Conservation (phyloP, 1,284 basidiomycete species). For the Phlebopus sp. region DNA sequence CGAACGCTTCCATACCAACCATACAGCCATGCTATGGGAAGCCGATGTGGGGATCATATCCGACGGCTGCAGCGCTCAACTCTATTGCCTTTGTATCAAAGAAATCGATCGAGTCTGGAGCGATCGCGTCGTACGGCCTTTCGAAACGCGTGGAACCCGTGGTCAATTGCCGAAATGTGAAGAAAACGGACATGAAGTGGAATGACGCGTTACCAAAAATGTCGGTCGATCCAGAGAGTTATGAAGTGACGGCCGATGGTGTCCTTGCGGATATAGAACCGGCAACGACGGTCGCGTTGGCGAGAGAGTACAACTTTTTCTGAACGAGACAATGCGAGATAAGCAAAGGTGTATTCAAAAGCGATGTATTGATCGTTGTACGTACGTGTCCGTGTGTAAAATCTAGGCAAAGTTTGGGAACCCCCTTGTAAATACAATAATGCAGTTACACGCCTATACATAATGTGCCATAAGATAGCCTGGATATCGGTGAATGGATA, state of each 20-base stretch:
- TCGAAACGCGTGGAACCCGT: conserved; percentile 79
- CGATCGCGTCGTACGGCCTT: conserved; percentile 69
- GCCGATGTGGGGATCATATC: conserved; percentile 87
- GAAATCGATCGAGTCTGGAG: conserved; percentile 64
- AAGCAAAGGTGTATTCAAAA: not conserved
- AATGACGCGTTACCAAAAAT: conserved; percentile 83
- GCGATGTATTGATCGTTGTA: not conserved
- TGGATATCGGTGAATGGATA: conserved; percentile 8
- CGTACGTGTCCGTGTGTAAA: too few species aligned
- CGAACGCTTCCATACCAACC: conserved; percentile 91
- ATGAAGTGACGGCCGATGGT: conserved; percentile 84
- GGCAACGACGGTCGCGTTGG: conserved; percentile 69
- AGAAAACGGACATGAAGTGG: conserved; percentile 92
- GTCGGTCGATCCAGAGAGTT: conserved; percentile 90
- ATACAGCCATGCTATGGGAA: conserved; percentile 85
- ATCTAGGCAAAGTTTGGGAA: not conserved
- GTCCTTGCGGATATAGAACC: conserved; percentile 74
- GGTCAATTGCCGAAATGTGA: conserved; percentile 69
- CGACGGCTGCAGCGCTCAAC: conserved; percentile 74
- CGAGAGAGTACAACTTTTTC: conserved; percentile 73
- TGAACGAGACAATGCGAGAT: conserved; percentile 32
- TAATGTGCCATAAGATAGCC: conserved; percentile 17
- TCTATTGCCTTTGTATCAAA: conserved; percentile 86
- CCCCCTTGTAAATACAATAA: conserved; percentile 13
- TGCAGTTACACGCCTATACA: conserved; percentile 8